A percentile compares a stretch with the other conserved stretches of the same genome.
These are phyloP conservation scores for Diplotaxis tenuifolia DNA, from an alignment of 345 rosid genomes.

Conservation along the genomic window DNA sequence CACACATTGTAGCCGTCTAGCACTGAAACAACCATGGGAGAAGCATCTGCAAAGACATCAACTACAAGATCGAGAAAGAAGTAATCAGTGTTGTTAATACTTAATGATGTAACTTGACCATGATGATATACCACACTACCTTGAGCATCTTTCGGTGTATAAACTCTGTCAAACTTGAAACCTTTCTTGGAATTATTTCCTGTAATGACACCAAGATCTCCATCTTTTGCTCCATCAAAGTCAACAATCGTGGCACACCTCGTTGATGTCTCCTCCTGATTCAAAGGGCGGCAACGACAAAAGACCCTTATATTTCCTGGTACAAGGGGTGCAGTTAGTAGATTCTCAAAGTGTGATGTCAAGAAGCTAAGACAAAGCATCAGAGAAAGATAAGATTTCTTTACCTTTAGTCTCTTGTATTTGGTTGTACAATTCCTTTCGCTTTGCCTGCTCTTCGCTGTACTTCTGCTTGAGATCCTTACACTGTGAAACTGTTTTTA, in stretches of 20 bases:
- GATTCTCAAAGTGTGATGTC: not conserved
- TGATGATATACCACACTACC: constrained; percentile 42
- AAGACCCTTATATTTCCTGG: constrained; percentile 95
- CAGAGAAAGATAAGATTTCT: not conserved
- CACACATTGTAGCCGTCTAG: constrained; percentile 96
- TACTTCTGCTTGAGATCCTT: constrained; percentile 84
- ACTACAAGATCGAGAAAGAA: constrained; percentile 43
- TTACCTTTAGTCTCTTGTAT: constrained; percentile 85
- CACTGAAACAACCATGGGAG: constrained; percentile 80
- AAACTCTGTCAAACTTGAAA: constrained; percentile 84
- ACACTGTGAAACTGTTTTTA: constrained; percentile 73
- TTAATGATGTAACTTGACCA: constrained; percentile 5
- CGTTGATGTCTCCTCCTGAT: constrained; percentile 59
- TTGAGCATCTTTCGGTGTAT: constrained; percentile 84
- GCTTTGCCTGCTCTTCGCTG: constrained; percentile 78
- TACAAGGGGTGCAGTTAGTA: constrained; percentile 14
- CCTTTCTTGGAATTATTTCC: constrained; percentile 58
- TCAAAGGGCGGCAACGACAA: constrained; percentile 89
- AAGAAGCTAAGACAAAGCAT: constrained; percentile 9
- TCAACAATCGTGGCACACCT: constrained; percentile 62
- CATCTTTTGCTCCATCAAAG: constrained; percentile 81
- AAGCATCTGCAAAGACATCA: constrained; percentile 90
- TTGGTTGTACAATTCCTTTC: constrained; percentile 83
- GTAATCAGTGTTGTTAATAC: not conserved
- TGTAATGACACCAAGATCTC: constrained; percentile 72